Conservation (phyloP, 2,329 filamentous ascomycete genomes). For the Trichoderma koningii region DNA sequence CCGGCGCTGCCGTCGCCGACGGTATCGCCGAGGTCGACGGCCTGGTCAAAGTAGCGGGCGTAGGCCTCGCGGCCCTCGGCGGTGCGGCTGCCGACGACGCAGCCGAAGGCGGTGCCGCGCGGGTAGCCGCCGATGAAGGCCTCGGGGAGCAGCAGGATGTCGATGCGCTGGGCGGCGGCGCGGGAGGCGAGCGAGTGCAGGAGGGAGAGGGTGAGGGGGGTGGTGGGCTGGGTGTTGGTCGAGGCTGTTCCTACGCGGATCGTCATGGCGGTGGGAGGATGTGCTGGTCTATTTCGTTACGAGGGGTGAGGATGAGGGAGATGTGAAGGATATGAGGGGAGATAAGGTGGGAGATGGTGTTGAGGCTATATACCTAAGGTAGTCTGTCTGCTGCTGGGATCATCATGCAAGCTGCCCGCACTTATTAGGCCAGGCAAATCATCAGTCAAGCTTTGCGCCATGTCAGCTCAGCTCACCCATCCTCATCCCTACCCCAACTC, state of each 20-base stretch:
- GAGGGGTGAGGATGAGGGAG: too few relatives aligned
- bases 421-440: neutral
- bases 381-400: too few relatives aligned
- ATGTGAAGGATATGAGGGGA: neutral
- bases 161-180: conserved; percentile 58
- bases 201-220: conserved; percentile 62
- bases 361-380: neutral
- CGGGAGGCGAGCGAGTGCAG: conserved; percentile 63
- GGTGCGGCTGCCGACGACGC: conserved; percentile 68
- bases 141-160: conserved; percentile 87
- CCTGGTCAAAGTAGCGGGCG: conserved; percentile 73
- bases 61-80: conserved; percentile 77
- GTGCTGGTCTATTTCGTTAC: too few relatives aligned
- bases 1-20: conserved; percentile 58
- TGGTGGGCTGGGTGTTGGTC: conserved; percentile 53
- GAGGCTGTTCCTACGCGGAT: conserved; percentile 60
- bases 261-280: conserved; percentile 29
- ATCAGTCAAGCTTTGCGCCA: conserved; percentile 16
- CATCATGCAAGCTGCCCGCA: neutral
- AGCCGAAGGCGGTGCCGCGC: conserved; percentile 76
- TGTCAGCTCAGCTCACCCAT: conserved; percentile 12
- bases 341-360: neutral
- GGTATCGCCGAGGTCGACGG: conserved; percentile 83
- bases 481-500: conserved; percentile 4
- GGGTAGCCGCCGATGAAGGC: conserved; percentile 92